Evolutionary conservation across 495 filamentous ascomycete genomes (phyloP).

Genomic region (Neurospora sp.): DNA sequence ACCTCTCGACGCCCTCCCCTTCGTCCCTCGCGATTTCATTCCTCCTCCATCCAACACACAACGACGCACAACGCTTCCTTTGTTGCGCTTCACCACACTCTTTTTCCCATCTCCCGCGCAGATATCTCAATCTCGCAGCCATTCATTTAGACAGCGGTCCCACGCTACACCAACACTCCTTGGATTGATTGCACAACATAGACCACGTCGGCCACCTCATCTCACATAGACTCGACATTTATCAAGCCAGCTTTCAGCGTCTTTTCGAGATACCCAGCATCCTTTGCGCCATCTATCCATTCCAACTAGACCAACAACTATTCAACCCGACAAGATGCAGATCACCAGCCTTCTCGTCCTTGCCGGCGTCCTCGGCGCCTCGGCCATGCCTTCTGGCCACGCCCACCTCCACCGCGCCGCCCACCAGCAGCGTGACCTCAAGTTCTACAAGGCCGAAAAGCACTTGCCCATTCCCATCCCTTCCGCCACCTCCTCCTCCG

Average conservation of each 20-base stretch:
- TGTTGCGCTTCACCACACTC: conserved; percentile 22
- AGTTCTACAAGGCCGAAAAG: conserved; percentile 17
- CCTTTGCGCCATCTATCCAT: neutral
- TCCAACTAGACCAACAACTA: conserved; percentile 2
- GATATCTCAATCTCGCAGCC: conserved; percentile 25
- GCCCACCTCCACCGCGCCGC: conserved; percentile 20
- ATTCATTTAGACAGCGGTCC: conserved; percentile 17
- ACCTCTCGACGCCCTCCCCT: conserved; percentile 9
- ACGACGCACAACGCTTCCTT: conserved; percentile 9
- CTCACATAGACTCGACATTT: neutral
- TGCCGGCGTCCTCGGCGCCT: conserved; percentile 16
- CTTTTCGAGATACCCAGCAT: neutral
- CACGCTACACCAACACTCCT: conserved; percentile 6
- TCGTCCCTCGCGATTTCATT: conserved; percentile 2
- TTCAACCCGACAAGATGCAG: conserved; percentile 16
- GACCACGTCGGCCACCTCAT: conserved; percentile 2
- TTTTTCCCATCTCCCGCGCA: conserved; percentile 9
- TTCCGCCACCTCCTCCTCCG: neutral
- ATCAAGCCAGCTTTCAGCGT: neutral
- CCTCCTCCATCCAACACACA: conserved; percentile 2
- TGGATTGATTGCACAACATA: conserved; percentile 11
- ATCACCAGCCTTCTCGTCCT: conserved; percentile 18
- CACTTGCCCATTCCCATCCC: conserved; percentile 4
- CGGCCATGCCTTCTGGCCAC: conserved; percentile 24
- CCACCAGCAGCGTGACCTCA: conserved; percentile 14